A percentile compares a stretch with the other conserved stretches of the same genome.
Conservation (phyloP, 495 filamentous ascomycete genomes). For the Aspergillus cristatus region DNA sequence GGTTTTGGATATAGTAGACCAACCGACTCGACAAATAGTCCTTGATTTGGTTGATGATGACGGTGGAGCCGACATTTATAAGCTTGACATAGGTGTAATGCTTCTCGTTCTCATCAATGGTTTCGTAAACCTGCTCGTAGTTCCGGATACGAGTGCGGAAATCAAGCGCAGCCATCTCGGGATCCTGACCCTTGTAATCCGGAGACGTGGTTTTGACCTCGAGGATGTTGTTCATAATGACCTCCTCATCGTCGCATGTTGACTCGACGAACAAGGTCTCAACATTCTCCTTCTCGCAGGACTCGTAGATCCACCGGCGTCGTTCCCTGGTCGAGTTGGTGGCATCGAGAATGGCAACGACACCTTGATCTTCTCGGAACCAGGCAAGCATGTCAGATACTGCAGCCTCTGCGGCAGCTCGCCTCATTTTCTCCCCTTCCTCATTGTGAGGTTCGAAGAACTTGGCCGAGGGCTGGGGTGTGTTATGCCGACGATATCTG, state of each 20-base stretch:
- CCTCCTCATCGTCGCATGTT: conserved; percentile 85
- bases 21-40: conserved; percentile 94
- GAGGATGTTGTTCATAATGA: conserved; percentile 95
- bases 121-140: conserved; percentile 93
- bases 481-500: conserved; percentile 78
- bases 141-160: conserved; percentile 92
- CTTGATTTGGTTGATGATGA: conserved; percentile 94
- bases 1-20: conserved; percentile 96
- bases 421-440: conserved; percentile 83
- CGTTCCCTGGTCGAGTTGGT: conserved; percentile 87
- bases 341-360: conserved; percentile 88
- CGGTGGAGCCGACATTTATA: conserved; percentile 88
- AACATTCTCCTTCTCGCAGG: conserved; percentile 60
- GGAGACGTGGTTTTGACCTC: conserved; percentile 96
- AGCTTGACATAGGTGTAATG: conserved; percentile 90
- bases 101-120: conserved; percentile 77
- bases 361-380: conserved; percentile 63
- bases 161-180: conserved; percentile 78
- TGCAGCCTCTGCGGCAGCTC: conserved; percentile 80
- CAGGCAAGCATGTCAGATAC: conserved; percentile 85
- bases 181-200: conserved; percentile 90
- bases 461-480: conserved; percentile 75
- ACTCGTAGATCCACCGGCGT: conserved; percentile 84
- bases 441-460: conserved; percentile 87
- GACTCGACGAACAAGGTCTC: conserved; percentile 93